Conservation (phyloP, 2,329 filamentous ascomycete species). For the Aureobasidium sp. region DNA sequence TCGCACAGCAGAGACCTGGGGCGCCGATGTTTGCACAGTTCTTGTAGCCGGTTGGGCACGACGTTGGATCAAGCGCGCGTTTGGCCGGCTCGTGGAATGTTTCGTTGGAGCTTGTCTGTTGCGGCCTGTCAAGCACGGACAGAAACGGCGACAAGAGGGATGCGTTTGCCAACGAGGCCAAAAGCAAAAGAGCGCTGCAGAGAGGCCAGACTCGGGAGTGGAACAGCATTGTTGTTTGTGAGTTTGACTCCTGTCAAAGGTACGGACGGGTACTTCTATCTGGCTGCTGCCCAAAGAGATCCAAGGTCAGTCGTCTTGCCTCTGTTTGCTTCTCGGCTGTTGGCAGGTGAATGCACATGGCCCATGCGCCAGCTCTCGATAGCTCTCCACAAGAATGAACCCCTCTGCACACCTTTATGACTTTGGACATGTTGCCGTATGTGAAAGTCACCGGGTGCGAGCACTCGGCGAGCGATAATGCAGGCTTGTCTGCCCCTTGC, state of each 20-base stretch:
- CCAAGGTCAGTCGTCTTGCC: neutral
- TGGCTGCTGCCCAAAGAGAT: neutral
- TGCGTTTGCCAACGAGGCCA: neutral
- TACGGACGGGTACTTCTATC: neutral
- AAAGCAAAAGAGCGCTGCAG: neutral
- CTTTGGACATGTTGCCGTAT: neutral
- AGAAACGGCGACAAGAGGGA: conserved; percentile 14
- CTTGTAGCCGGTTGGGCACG: conserved; percentile 45
- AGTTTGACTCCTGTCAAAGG: neutral
- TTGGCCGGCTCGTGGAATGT: conserved; percentile 20
- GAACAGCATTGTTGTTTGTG: neutral
- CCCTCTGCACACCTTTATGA: neutral
- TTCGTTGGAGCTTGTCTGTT: neutral
- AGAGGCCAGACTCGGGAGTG: neutral
- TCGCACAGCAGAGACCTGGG: conserved; percentile 47
- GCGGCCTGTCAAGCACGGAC: conserved; percentile 6
- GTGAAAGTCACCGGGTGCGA: too few species aligned
- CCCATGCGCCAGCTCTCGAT: neutral
- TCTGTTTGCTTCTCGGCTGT: conserved; percentile 8
- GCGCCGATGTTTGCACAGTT: conserved; percentile 45
- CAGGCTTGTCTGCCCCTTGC: too few species aligned
- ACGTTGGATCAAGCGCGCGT: conserved; percentile 29
- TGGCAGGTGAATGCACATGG: conserved; percentile 8
- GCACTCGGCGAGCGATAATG: too few species aligned
- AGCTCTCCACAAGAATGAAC: neutral